Conservation (phyloP, 148 eudicot genomes). For the Rhododendron griersonianum region DNA sequence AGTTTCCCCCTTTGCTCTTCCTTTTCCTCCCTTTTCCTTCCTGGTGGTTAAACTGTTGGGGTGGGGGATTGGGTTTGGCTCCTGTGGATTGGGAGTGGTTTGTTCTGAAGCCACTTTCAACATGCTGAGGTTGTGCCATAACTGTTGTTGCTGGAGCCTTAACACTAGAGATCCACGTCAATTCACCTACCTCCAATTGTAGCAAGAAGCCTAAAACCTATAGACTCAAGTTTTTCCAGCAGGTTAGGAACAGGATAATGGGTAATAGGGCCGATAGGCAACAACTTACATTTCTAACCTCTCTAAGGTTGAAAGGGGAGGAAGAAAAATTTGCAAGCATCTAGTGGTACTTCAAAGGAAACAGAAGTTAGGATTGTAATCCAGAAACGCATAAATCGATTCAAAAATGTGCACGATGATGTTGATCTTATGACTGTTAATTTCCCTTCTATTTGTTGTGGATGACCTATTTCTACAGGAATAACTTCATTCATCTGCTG, state of each 20-base stretch:
- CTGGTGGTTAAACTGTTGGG: background rate
- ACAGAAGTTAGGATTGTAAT: background rate
- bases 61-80: background rate
- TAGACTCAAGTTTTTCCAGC: background rate
- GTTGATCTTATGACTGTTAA: background rate
- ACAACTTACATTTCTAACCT: background rate
- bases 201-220: background rate
- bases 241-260: background rate
- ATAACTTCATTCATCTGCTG: background rate
- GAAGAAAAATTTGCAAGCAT: background rate
- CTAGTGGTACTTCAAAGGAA: background rate
- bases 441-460: background rate
- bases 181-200: background rate
- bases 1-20: background rate
- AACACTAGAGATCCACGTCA: background rate
- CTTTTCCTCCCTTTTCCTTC: background rate
- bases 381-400: background rate
- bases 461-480: conserved; percentile 4
- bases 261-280: background rate
- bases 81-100: background rate
- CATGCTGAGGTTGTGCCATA: background rate
- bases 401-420: background rate
- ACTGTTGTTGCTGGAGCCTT: background rate
- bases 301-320: background rate
- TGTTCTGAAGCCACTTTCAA: background rate